Evolutionary conservation across 2,329 filamentous ascomycete species (phyloP).

Genomic region (Hansfordia pulvinata): DNA sequence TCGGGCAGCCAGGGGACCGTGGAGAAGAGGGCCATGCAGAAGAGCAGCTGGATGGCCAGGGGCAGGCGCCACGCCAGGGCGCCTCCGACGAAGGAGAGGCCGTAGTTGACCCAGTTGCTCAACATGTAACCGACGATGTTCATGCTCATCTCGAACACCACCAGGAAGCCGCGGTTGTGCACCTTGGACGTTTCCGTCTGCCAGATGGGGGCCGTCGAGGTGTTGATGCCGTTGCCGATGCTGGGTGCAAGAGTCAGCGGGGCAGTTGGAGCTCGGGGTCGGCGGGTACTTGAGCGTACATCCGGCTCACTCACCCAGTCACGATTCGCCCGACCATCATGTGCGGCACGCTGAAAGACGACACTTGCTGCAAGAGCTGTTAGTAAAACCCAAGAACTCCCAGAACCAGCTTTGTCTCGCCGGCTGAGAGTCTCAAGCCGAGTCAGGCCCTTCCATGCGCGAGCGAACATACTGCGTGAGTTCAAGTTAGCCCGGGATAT

Average conservation of each 20-base stretch:
- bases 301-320: constrained; percentile 20
- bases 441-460: too few species aligned
- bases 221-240: constrained; percentile 25
- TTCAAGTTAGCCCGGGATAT: too few species aligned
- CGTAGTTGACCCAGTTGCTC: constrained; percentile 17
- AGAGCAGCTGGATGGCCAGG: constrained; percentile 23
- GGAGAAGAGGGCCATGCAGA: constrained; percentile 13
- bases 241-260: constrained; percentile 13
- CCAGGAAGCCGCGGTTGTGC: constrained; percentile 13
- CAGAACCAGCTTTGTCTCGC: too few species aligned
- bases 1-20: constrained; percentile 14
- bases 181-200: constrained; percentile 16
- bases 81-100: constrained; percentile 15
- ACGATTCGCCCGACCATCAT: constrained; percentile 26
- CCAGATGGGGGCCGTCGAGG: constrained; percentile 15
- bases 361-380: too few species aligned
- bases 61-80: constrained; percentile 22
- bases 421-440: too few species aligned
- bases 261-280: too few species aligned
- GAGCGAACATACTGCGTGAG: too few species aligned
- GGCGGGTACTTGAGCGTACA: neutral
- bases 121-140: constrained; percentile 16
- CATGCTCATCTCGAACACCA: constrained; percentile 15
- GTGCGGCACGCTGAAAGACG: constrained; percentile 17
- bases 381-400: too few species aligned